Base-by-base conservation (phyloP, 208 protist genomes). In the Leishmania tropica region DNA sequence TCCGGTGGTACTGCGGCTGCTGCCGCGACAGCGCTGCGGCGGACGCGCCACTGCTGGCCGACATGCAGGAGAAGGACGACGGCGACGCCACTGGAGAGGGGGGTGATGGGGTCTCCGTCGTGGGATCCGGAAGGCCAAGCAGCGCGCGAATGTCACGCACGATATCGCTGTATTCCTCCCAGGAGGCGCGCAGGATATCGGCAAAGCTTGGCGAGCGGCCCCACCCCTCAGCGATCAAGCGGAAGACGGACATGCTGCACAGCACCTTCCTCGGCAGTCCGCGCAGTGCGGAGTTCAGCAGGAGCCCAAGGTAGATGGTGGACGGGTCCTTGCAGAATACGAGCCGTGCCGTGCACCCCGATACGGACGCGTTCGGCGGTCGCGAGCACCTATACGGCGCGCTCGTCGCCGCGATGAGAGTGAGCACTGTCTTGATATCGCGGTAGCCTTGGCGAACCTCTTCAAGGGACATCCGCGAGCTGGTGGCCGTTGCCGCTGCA, bases 281-380 rank as follows among this genome's bases (percentile, higher is more conserved):
- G 10, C 70, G 70, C 68, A 93, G 85, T 2, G 83, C 83, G 51
- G 86, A 83, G 81, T 96, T 96, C 19, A 96, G 81, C 11, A 97
- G 87, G 40, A 97, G 83, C 1, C 91, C 90, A 28, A 95, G 81
- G 76, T 97, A 97, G 35, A 95, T 88, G 47, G 93, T 88, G n/a
- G 85, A 88, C 7, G 94, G 92, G 79, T 95, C 92, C 37, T 89
- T 78, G 79, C 88, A 94, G 54, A 95, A 85, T 85, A 97, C 88
- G 2, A 96, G 78, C 2, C 94, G 92, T 6, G 85, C 75, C 7
- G 89, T 92, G 76, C 87, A 93, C 58, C 81, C 86, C 8, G 90
- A 86, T 13, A 86, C 73, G 42, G 89, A 82, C 28, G 85, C 83
- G 71, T 86, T 88, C 7, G 85, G 84, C 35, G 88, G 88, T 7